These are phyloP conservation scores for Helichrysum umbraculigerum DNA, from an alignment of 129 eudicot genomes.

Conservation along the genomic window DNA sequence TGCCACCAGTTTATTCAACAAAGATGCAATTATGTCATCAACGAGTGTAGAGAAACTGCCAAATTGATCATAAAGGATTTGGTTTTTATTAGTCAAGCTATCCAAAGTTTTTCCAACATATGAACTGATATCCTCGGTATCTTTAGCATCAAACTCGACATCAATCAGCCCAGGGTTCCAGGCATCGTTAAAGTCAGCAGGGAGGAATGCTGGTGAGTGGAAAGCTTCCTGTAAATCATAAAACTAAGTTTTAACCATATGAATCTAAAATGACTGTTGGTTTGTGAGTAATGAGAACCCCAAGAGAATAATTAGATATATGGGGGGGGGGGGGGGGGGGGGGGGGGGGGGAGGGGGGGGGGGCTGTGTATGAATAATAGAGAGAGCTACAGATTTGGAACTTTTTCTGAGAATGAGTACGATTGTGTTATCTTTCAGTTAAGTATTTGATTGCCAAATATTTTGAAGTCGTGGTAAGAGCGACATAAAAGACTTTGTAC, in stretches of 20 bases:
- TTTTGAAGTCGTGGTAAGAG: background rate
- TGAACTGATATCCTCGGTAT: conserved; percentile 46
- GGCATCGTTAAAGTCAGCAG: conserved; percentile 34
- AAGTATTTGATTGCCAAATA: background rate
- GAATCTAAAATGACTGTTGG: background rate
- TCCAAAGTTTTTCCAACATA: conserved; percentile 54
- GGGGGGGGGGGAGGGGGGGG: no score
- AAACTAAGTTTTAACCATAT: background rate
- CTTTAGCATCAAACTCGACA: conserved; percentile 45
- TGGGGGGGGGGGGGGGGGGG: no score
- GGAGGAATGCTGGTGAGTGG: conserved; percentile 34
- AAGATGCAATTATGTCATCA: conserved; percentile 56
- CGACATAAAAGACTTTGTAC: background rate
- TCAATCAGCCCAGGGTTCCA: conserved; percentile 35
- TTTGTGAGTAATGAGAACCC: conserved; percentile 5
- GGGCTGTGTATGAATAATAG: background rate
- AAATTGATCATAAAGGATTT: conserved; percentile 48
- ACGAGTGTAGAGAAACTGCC: conserved; percentile 44
- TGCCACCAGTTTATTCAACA: conserved; percentile 42
- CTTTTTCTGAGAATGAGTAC: background rate
- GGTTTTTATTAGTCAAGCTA: conserved; percentile 50
- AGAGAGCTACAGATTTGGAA: background rate
- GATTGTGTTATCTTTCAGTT: background rate
- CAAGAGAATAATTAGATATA: background rate
- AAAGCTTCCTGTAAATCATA: conserved; percentile 54